phyloP scores from a whole-genome alignment of 2,329 filamentous ascomycete genomes.

The Ophiocordyceps unilateralis region DNA sequence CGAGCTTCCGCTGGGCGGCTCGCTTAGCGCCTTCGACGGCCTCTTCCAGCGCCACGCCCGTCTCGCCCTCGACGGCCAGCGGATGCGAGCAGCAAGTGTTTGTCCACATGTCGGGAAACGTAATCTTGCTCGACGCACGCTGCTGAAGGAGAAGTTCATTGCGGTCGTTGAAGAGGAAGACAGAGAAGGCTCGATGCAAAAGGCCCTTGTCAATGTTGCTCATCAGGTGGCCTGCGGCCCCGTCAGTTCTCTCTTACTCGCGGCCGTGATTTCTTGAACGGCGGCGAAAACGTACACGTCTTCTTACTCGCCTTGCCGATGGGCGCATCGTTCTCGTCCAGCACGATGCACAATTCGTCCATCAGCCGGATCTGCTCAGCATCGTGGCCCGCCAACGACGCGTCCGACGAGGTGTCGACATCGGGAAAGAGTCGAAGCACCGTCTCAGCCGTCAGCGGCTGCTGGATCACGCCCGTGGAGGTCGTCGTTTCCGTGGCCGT shows the following conservation, averaged over 20 bases:
- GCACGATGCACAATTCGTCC: slow-evolving; percentile 97
- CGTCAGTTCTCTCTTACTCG: neutral
- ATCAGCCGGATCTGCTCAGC: slow-evolving; percentile 95
- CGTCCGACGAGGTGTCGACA: slow-evolving; percentile 51
- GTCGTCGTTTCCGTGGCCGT: slow-evolving; percentile 7
- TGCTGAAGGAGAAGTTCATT: slow-evolving; percentile 91
- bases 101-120: slow-evolving; percentile 98
- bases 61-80: slow-evolving; percentile 79
- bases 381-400: slow-evolving; percentile 70
- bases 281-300: slow-evolving; percentile 45
- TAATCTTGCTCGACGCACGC: slow-evolving; percentile 92
- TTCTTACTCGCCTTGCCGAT: slow-evolving; percentile 98
- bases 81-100: slow-evolving; percentile 99
- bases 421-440: slow-evolving; percentile 83
- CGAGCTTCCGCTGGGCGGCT: slow-evolving; percentile 80
- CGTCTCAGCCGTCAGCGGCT: slow-evolving; percentile 66
- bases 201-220: slow-evolving; percentile 94
- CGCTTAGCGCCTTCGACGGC: slow-evolving; percentile 76
- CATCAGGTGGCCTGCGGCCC: slow-evolving; percentile 72
- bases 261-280: too few relatives aligned
- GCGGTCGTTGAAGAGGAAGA: slow-evolving; percentile 91
- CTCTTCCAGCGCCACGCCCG: slow-evolving; percentile 62
- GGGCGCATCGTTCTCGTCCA: slow-evolving; percentile 78
- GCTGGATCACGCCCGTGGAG: slow-evolving; percentile 18
- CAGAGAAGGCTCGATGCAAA: slow-evolving; percentile 91